A percentile compares a stretch with the other conserved stretches of the same genome.
phyloP scores from a whole-genome alignment of 345 rosid genomes.

The Pugionium dolabratum region DNA sequence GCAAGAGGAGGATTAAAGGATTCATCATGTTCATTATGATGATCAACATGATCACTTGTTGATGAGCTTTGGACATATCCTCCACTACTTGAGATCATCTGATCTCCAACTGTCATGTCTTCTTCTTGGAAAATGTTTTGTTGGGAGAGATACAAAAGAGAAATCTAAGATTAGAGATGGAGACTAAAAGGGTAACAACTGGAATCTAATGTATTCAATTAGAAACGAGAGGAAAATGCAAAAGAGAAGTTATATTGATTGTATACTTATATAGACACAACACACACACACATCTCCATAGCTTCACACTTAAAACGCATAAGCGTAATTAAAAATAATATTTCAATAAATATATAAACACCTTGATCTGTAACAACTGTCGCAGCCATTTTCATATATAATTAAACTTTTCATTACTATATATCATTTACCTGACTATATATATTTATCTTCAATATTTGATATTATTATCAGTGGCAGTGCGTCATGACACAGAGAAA shows the following conservation, averaged over 20 bases:
- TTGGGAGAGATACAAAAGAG: slow-evolving; percentile 3
- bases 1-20: slow-evolving; percentile 46
- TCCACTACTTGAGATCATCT: slow-evolving; percentile 32
- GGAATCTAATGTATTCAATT: neutral
- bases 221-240: slow-evolving; percentile 22
- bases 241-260: slow-evolving; percentile 31
- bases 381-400: slow-evolving; percentile 24
- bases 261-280: slow-evolving; percentile 25
- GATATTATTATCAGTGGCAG: slow-evolving; percentile 8
- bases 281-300: too few species aligned
- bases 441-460: neutral
- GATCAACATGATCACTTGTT: slow-evolving; percentile 9
- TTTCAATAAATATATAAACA: neutral
- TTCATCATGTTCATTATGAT: slow-evolving; percentile 31
- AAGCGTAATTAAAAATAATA: neutral
- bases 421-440: neutral
- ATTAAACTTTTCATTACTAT: neutral
- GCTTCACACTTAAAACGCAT: too few species aligned
- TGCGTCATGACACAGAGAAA: slow-evolving; percentile 76
- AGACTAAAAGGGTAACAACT: neutral
- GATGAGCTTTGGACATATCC: slow-evolving; percentile 38
- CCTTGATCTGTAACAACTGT: slow-evolving; percentile 34
- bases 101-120: slow-evolving; percentile 35
- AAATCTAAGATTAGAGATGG: neutral
- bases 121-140: slow-evolving; percentile 24